A percentile compares a stretch with the other conserved stretches of the same genome.
These are phyloP conservation scores for Pelargonium australe DNA, from an alignment of 441 rosid species.

Conservation along the genomic window DNA sequence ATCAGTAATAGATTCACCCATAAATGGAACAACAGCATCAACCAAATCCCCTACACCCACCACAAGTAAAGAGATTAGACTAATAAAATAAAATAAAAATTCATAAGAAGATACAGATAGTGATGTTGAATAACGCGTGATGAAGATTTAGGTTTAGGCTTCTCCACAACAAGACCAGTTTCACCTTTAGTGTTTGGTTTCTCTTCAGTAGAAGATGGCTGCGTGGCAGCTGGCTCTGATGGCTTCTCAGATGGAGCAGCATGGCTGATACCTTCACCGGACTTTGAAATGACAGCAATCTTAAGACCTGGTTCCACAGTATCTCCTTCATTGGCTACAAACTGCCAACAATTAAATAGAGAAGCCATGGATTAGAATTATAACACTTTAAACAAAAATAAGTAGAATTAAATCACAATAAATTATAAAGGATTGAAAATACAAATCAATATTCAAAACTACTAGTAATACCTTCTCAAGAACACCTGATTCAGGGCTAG, in stretches of 20 bases:
- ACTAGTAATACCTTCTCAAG: constrained; percentile 58
- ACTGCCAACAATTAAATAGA: constrained; percentile 29
- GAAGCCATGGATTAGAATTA: constrained; percentile 11
- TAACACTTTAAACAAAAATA: not conserved
- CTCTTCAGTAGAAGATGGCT: constrained; percentile 52
- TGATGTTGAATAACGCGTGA: not conserved
- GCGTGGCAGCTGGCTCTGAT: constrained; percentile 49
- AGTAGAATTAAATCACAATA: not conserved
- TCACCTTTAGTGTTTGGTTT: constrained; percentile 25
- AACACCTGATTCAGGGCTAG: constrained; percentile 89
- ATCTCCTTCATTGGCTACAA: constrained; percentile 88
- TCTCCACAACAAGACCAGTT: not conserved
- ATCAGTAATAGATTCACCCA: constrained; percentile 85
- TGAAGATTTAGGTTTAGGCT: not conserved
- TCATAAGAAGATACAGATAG: not conserved
- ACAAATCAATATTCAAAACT: constrained; percentile 6
- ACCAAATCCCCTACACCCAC: constrained; percentile 56
- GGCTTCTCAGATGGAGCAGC: constrained; percentile 51
- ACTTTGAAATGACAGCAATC: constrained; percentile 77
- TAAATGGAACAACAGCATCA: constrained; percentile 70
- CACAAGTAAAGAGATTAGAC: not conserved
- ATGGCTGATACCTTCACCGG: constrained; percentile 71
- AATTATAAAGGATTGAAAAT: not conserved
- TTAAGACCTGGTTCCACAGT: constrained; percentile 86
- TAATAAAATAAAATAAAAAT: constrained; percentile 10